Evolutionary conservation across 2,329 filamentous ascomycete species (phyloP), one percentile per base, ranked within the genome.

Genomic region (Teratosphaeria gauchensis): DNA sequence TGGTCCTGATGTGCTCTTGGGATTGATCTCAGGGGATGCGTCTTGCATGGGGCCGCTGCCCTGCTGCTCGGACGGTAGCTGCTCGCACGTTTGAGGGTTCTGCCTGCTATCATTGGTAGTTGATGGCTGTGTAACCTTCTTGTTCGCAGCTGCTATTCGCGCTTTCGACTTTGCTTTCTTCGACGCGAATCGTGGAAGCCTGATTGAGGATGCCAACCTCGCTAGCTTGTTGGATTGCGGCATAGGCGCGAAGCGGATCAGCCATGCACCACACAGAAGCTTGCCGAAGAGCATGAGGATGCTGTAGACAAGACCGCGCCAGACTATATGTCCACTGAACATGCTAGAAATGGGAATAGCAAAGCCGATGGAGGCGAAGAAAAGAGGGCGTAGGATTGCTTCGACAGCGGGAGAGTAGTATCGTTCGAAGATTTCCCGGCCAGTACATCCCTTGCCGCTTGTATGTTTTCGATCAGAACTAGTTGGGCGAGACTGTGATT

Each of bases 281-380:
- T 77, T 77, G 1, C 62, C 76, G 1, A 88, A 55, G 0, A 78
- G 68, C 89, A 94, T 94, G 3, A 94, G 73, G 0, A 86, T 62
- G 0, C 86, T 78, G 65, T 92, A 94, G 0, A 91, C 78, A 0
- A 91, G 62, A 0, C 89, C 89, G 11, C 84, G 82, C 89, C 88
- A 94, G 1, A 91, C 73, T 0, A 88, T 78, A 0, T 74, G 66
- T 0, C 82, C 82, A 0, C 71, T 69, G 65, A 91, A 92, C 78
- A 94, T 84, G 5, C 82, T 74, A 0, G 80, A 82, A 32, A 92
- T 86, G 0, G 89, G 89, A 1, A 94, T 88, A 0, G 88, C 86
- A 68, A 92, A 92, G 0, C 89, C 89, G 38, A 92, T 87, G 0
- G 81, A 84, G 1, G 80, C 87, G 66, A 92, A 92, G 73, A 92